Base-by-base conservation (phyloP, 2,329 filamentous ascomycete genomes). In the Fonsecaea multimorphosa region DNA sequence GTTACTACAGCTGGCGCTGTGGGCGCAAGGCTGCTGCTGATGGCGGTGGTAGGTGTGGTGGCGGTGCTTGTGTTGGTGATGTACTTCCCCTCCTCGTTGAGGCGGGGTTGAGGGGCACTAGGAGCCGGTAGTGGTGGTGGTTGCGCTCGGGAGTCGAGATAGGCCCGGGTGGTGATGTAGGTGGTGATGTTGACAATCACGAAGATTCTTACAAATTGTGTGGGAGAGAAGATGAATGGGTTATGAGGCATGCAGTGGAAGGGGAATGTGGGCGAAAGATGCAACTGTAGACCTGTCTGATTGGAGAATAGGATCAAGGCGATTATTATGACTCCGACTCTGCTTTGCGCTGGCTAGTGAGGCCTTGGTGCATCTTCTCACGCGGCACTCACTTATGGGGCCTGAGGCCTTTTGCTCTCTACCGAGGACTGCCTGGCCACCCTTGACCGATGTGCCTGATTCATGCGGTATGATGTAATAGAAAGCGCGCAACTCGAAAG, bases 141-240 rank as follows among this genome's bases (percentile, higher is more conserved):
- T 54, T 12, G 14, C 29, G 63, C 36, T 14, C 29, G 38, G 61
- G 40, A 31, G 49, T 58, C 32, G 24, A 68, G 46, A 49, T 67
- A 69, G 27, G 67, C 62, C 22, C 49, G 63, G 27, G 62, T 62
- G 29, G 54, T 65, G 14, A 69, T 61, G 63, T 64, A 72, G 32
- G 68, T 65, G 11, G 68, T 70, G 22, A 72, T 67, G 58, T 72
- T 68, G 44, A 72, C 71, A 22, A 72, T 72, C 54, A 71, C 62
- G 46, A 72, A 72, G 75, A 81, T 72, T 55, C 73, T 29, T 75
- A 80, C 73, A 73, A 75, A 68, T 27, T 71, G 69, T 2, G 68
- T 61, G 11, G 68, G 68, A 36, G 68, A 70, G 57, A 72, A 70
- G 49, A 67, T 53, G 46, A 65, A 67, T 34, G 52, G 55, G 31